Conservation (phyloP, 1,284 basidiomycete genomes). For the Ganoderma sinense region DNA sequence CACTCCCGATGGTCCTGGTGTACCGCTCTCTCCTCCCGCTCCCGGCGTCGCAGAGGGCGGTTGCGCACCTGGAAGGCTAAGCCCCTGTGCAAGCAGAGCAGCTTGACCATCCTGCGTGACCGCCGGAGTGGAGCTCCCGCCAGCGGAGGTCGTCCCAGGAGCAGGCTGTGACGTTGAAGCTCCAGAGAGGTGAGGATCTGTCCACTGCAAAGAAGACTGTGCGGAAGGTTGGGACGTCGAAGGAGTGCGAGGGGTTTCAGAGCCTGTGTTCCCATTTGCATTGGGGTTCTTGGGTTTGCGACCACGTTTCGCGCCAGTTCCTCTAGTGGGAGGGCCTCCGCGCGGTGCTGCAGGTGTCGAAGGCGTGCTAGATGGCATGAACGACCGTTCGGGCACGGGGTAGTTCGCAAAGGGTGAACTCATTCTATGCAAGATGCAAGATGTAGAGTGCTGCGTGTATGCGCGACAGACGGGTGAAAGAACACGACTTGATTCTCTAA, state of each 20-base stretch:
- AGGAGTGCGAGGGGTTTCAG: slow-evolving; percentile 27
- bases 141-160: slow-evolving; percentile 24
- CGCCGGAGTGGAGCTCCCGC: slow-evolving; percentile 12
- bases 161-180: slow-evolving; percentile 14
- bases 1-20: slow-evolving; percentile 32
- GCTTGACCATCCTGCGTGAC: slow-evolving; percentile 25
- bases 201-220: slow-evolving; percentile 33
- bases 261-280: slow-evolving; percentile 30
- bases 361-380: slow-evolving; percentile 40
- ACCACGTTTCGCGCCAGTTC: slow-evolving; percentile 64
- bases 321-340: slow-evolving; percentile 39
- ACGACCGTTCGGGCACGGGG: slow-evolving; percentile 41
- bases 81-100: slow-evolving; percentile 26
- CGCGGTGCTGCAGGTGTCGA: slow-evolving; percentile 38
- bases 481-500: neutral
- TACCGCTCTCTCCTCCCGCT: slow-evolving; percentile 23
- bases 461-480: neutral
- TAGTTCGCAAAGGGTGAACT: slow-evolving; percentile 39
- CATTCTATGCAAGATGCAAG: slow-evolving; percentile 23
- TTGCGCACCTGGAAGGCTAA: slow-evolving; percentile 37
- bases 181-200: slow-evolving; percentile 23
- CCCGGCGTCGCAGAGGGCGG: slow-evolving; percentile 23
- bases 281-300: slow-evolving; percentile 59
- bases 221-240: slow-evolving; percentile 18
- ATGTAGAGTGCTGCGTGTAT: neutral